Percentiles rank a stretch among this genome's conserved stretches.
Evolutionary conservation across 768 basidiomycete species (phyloP).

Genomic region (Russula brevipes): DNA sequence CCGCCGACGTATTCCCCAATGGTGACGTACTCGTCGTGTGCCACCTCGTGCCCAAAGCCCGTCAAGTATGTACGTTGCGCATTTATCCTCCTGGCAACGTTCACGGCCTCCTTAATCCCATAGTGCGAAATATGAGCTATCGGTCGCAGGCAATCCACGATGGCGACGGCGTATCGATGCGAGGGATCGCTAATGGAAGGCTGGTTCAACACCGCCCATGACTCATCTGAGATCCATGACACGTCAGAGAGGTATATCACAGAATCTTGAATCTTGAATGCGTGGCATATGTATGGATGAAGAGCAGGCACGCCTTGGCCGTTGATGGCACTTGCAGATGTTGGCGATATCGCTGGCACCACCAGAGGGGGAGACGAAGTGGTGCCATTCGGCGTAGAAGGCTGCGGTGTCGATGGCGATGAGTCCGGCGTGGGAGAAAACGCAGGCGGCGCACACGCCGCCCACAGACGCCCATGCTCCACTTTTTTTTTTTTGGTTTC

Average conservation of each 20-base stretch:
- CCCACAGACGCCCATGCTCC: slow-evolving; percentile 68
- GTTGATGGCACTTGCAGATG: slow-evolving; percentile 1
- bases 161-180: slow-evolving; percentile 47
- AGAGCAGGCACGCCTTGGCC: slow-evolving; percentile 31
- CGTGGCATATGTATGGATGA: slow-evolving; percentile 60
- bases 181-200: slow-evolving; percentile 27
- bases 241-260: slow-evolving; percentile 82
- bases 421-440: slow-evolving; percentile 39
- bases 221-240: slow-evolving; percentile 68
- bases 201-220: slow-evolving; percentile 49
- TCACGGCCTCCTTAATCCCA: slow-evolving; percentile 60
- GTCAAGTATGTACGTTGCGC: slow-evolving; percentile 63
- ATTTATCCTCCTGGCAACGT: slow-evolving; percentile 49
- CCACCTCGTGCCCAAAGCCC: slow-evolving; percentile 72
- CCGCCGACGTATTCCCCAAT: slow-evolving; percentile 51
- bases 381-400: slow-evolving; percentile 25
- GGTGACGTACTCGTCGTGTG: slow-evolving; percentile 72
- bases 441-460: slow-evolving; percentile 36
- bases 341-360: neutral
- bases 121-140: slow-evolving; percentile 71
- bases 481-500: slow-evolving; percentile 39
- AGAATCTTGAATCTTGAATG: slow-evolving; percentile 61
- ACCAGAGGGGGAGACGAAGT: slow-evolving; percentile 3
- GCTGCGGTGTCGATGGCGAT: slow-evolving; percentile 32
- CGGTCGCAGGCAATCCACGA: slow-evolving; percentile 74